These are phyloP conservation scores for Rosellinia necatrix DNA, from an alignment of 2,329 filamentous ascomycete genomes.

Conservation along the genomic window DNA sequence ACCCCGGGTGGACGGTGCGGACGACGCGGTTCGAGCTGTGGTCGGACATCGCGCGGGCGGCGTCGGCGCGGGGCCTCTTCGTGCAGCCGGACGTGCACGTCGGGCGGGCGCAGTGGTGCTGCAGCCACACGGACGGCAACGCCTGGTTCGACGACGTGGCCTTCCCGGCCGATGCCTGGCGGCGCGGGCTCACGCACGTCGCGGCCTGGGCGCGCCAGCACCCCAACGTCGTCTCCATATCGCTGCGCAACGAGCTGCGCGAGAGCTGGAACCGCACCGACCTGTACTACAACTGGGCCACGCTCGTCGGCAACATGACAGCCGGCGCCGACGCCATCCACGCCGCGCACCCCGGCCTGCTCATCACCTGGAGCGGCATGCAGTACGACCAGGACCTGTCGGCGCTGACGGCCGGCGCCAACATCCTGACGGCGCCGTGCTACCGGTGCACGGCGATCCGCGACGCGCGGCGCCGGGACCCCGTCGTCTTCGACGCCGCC, in stretches of 20 bases:
- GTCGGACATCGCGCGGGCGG: constrained; percentile 44
- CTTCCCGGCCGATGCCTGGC: constrained; percentile 60
- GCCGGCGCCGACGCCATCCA: constrained; percentile 50
- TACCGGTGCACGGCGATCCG: constrained; percentile 49
- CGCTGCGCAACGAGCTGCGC: constrained; percentile 49
- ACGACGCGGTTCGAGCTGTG: constrained; percentile 53
- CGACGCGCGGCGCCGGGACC: constrained; percentile 49
- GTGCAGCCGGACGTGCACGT: constrained; percentile 49
- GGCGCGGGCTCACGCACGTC: constrained; percentile 58
- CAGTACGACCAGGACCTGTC: constrained; percentile 53
- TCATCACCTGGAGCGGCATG: constrained; percentile 56
- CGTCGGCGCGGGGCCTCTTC: constrained; percentile 43
- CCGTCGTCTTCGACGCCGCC: constrained; percentile 51
- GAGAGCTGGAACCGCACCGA: constrained; percentile 43
- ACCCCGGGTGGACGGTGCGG: constrained; percentile 52
- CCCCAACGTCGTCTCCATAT: constrained; percentile 47
- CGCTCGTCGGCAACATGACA: constrained; percentile 50
- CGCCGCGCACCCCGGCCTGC: constrained; percentile 48
- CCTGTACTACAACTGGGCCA: constrained; percentile 51
- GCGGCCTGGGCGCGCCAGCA: constrained; percentile 48
- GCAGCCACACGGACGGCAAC: constrained; percentile 54
- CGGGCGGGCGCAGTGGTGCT: constrained; percentile 51
- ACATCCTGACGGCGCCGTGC: constrained; percentile 47
- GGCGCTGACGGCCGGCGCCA: constrained; percentile 47
- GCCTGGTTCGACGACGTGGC: constrained; percentile 60